Percentiles rank a stretch among this genome's conserved stretches.
phyloP scores from a whole-genome alignment of 164 flowering plant species.

The Annona cherimola region DNA sequence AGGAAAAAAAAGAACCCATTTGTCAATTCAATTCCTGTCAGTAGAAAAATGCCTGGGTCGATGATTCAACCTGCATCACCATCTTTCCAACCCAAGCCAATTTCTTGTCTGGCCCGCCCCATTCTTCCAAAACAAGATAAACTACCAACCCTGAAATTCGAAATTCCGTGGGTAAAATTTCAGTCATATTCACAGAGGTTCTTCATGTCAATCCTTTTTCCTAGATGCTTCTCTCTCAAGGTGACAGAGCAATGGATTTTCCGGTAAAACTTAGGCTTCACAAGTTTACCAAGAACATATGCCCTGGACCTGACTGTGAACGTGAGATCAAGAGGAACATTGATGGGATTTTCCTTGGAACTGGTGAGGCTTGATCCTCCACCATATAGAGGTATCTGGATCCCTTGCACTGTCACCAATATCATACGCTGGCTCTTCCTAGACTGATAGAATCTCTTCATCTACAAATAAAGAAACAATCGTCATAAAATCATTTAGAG shows the following conservation, averaged over 20 bases:
- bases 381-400: slow-evolving; percentile 76
- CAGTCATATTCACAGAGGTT: slow-evolving; percentile 30
- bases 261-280: slow-evolving; percentile 61
- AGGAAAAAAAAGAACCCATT: too few species aligned
- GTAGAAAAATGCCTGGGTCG: too few species aligned
- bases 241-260: slow-evolving; percentile 48
- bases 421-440: slow-evolving; percentile 53
- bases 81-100: too few species aligned
- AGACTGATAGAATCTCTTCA: slow-evolving; percentile 53
- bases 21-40: too few species aligned
- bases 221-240: slow-evolving; percentile 38
- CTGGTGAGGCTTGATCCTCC: slow-evolving; percentile 35
- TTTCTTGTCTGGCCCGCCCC: too few species aligned
- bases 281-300: slow-evolving; percentile 69
- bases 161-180: too few species aligned
- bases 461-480: slow-evolving; percentile 31
- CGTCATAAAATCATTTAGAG: too few species aligned
- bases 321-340: slow-evolving; percentile 61
- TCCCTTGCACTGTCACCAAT: slow-evolving; percentile 35
- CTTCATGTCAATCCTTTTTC: slow-evolving; percentile 36
- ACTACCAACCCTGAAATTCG: too few species aligned
- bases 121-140: too few species aligned
- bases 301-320: slow-evolving; percentile 68
- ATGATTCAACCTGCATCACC: too few species aligned
- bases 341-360: slow-evolving; percentile 13